These are phyloP conservation scores for Clitocybe nebularis DNA, from an alignment of 1,284 basidiomycete species.

Conservation along the genomic window DNA sequence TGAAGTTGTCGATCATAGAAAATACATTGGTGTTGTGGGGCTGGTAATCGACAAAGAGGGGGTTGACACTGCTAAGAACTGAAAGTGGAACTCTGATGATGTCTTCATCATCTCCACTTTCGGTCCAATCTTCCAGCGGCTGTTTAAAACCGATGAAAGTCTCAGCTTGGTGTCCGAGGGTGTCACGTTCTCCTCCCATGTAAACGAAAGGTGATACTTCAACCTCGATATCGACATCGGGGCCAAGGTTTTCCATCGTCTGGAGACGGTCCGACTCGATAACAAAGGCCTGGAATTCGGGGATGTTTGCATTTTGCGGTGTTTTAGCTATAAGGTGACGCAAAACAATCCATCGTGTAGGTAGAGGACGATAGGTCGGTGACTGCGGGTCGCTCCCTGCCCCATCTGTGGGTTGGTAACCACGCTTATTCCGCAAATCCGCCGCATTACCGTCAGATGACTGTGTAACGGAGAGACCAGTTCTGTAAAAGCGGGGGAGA, in stretches of 20 bases:
- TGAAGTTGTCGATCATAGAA: conserved; percentile 5
- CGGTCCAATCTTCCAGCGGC: not conserved
- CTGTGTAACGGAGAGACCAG: not conserved
- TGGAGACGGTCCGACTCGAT: not conserved
- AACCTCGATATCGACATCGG: not conserved
- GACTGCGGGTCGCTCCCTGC: not conserved
- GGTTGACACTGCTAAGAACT: not conserved
- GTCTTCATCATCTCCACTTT: not conserved
- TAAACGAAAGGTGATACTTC: too few relatives aligned
- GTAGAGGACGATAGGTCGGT: not conserved
- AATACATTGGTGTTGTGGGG: conserved; percentile 5
- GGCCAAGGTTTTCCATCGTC: not conserved
- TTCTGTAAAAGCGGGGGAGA: conserved; percentile 3
- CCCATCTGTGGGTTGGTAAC: not conserved
- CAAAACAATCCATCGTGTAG: not conserved
- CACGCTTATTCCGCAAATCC: not conserved
- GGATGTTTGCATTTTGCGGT: not conserved
- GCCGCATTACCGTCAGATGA: not conserved
- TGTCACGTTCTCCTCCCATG: not conserved
- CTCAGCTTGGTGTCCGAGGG: not conserved
- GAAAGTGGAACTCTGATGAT: not conserved
- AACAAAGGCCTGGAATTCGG: not conserved
- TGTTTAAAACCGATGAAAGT: conserved; percentile 2
- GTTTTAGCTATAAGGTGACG: not conserved
- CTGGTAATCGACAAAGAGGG: conserved; percentile 1